phyloP scores from a whole-genome alignment of 768 basidiomycete genomes.

The Hericium erinaceus region DNA sequence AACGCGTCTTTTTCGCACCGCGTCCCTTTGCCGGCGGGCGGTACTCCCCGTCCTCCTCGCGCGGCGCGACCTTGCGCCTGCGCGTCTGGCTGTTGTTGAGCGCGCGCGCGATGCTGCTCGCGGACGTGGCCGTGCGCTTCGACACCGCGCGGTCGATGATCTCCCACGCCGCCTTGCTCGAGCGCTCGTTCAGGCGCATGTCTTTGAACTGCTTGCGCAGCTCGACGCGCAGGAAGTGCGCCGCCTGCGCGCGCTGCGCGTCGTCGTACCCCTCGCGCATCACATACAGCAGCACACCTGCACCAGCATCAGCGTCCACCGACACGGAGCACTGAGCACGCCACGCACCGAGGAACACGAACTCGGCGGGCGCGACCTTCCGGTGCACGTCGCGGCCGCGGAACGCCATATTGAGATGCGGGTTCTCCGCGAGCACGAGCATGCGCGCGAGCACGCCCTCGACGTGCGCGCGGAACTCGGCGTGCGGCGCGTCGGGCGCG shows the following conservation, averaged over 20 bases:
- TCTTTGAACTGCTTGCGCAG: conserved; percentile 53
- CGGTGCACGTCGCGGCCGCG: conserved; percentile 33
- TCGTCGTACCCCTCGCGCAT: conserved; percentile 29
- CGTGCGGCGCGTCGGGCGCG: conserved; percentile 27
- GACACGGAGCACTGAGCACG: conserved; percentile 43
- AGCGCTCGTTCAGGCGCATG: conserved; percentile 50
- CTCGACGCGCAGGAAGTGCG: conserved; percentile 45
- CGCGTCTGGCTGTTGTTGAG: not conserved
- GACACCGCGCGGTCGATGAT: conserved; percentile 31
- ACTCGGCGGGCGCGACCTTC: conserved; percentile 63
- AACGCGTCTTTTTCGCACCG: too few species aligned
- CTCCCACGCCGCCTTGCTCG: conserved; percentile 50
- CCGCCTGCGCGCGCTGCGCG: conserved; percentile 47
- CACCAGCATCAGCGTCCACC: conserved; percentile 31
- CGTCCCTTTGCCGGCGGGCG: too few species aligned
- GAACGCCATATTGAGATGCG: conserved; percentile 14
- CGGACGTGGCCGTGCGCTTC: not conserved
- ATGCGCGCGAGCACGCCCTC: conserved; percentile 42
- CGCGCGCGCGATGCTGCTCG: not conserved
- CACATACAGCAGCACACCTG: conserved; percentile 62
- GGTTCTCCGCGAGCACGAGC: conserved; percentile 39
- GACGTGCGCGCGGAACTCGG: conserved; percentile 45
- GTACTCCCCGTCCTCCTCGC: too few species aligned
- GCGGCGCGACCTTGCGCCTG: too few species aligned
- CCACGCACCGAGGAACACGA: conserved; percentile 67